These are phyloP conservation scores for Apophysomyces sp. DNA, from an alignment of 371 early-diverging fungal genomes.

Conservation along the genomic window DNA sequence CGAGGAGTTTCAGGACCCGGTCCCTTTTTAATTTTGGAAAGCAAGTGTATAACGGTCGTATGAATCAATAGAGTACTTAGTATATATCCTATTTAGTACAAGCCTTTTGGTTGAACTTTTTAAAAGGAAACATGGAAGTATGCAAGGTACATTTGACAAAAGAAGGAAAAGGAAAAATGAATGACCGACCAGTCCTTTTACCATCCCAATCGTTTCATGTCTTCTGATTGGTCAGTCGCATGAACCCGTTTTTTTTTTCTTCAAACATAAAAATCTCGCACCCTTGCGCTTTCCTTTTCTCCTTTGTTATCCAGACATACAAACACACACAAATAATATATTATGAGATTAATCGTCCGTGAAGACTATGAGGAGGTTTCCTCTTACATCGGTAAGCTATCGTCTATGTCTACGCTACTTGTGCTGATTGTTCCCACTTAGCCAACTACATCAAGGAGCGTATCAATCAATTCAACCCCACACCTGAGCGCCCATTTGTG, in stretches of 20 bases:
- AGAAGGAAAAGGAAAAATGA: too few species aligned
- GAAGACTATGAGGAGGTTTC: conserved; percentile 3
- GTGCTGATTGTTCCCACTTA: not conserved
- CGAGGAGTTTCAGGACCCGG: too few species aligned
- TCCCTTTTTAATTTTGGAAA: too few species aligned
- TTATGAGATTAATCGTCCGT: not conserved
- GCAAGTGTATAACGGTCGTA: too few species aligned
- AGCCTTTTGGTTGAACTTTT: too few species aligned
- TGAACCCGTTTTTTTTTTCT: not conserved
- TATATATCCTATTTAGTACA: too few species aligned
- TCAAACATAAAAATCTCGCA: conserved; percentile 2
- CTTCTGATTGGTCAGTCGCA: too few species aligned
- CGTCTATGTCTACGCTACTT: not conserved
- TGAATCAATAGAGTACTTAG: too few species aligned
- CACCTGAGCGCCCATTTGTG: conserved; percentile 64
- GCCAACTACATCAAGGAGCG: conserved; percentile 53
- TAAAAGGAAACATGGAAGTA: too few species aligned
- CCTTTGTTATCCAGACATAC: not conserved
- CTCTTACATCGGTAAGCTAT: not conserved
- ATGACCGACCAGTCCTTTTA: too few species aligned
- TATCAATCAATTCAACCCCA: conserved; percentile 76
- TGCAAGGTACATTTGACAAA: too few species aligned
- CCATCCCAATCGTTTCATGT: too few species aligned
- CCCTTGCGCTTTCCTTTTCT: not conserved
- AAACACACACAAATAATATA: not conserved